Evolutionary conservation across 305 asterid species (phyloP).

Genomic region (Fraxinus floribunda): DNA sequence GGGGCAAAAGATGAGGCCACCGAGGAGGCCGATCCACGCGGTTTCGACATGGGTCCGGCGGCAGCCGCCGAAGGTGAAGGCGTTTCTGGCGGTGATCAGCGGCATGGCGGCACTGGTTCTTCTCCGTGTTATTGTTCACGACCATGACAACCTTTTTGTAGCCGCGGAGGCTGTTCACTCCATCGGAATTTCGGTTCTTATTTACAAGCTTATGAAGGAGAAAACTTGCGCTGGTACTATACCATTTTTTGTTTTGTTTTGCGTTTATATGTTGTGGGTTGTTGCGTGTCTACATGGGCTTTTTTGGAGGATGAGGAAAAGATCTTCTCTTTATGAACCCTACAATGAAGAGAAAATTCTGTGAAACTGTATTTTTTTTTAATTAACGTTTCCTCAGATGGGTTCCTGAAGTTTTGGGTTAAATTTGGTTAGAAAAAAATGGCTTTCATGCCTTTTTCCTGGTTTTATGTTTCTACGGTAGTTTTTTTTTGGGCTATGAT

Average conservation of each 20-base stretch:
- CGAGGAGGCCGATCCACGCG: conserved; percentile 64
- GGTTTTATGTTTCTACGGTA: neutral
- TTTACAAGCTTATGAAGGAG: conserved; percentile 78
- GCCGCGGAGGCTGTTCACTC: conserved; percentile 88
- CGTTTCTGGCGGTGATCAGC: conserved; percentile 59
- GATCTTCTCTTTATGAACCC: neutral
- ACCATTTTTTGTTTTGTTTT: neutral
- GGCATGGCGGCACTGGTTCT: conserved; percentile 65
- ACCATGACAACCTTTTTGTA: conserved; percentile 73
- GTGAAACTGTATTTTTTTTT: neutral
- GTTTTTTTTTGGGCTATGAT: neutral
- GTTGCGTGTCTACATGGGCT: neutral
- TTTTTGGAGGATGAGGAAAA: neutral
- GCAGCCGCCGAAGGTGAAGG: conserved; percentile 86
- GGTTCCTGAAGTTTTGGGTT: neutral
- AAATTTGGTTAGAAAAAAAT: neutral
- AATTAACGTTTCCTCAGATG: neutral
- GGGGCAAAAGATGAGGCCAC: conserved; percentile 40
- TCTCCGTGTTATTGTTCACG: conserved; percentile 69
- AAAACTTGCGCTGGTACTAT: conserved; percentile 74
- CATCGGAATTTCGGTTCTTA: conserved; percentile 70
- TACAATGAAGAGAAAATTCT: neutral
- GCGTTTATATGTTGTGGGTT: neutral
- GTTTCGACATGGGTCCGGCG: conserved; percentile 64
- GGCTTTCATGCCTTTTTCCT: neutral